These are phyloP conservation scores for Gremmenia infestans DNA, from an alignment of 2,329 filamentous ascomycete genomes.

Conservation along the genomic window DNA sequence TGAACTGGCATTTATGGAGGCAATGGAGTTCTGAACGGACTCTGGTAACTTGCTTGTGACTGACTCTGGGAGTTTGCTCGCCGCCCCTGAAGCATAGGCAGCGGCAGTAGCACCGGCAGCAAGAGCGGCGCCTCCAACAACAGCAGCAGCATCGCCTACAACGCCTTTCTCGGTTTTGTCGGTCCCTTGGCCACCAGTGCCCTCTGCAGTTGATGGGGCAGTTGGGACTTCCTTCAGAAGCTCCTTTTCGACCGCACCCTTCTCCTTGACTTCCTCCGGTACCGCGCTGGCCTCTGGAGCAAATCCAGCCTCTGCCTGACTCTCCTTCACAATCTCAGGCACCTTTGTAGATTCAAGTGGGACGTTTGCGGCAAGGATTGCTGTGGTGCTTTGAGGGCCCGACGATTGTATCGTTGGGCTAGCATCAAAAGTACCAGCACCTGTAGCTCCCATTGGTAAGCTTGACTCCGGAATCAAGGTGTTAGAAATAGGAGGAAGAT, in stretches of 20 bases:
- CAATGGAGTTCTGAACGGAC: conserved; percentile 46
- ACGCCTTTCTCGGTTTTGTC: conserved; percentile 47
- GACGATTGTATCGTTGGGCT: conserved; percentile 45
- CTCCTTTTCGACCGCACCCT: conserved; percentile 66
- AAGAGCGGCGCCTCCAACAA: conserved; percentile 38
- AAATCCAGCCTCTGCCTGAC: conserved; percentile 60
- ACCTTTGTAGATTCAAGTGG: conserved; percentile 41
- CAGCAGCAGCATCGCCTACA: conserved; percentile 38
- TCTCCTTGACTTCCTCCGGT: conserved; percentile 62
- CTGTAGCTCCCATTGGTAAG: conserved; percentile 54
- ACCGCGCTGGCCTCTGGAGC: conserved; percentile 65
- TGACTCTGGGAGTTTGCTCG: conserved; percentile 32
- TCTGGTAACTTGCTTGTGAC: conserved; percentile 48
- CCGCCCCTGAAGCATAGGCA: conserved; percentile 30
- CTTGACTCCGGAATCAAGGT: conserved; percentile 79
- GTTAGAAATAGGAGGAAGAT: conserved; percentile 51
- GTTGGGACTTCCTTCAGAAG: conserved; percentile 62
- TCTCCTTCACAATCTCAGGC: conserved; percentile 64
- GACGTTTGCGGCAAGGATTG: conserved; percentile 38
- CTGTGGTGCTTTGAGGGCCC: conserved; percentile 41
- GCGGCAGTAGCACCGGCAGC: conserved; percentile 40
- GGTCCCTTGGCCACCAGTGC: conserved; percentile 46
- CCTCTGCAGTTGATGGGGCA: conserved; percentile 53
- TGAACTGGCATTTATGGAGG: conserved; percentile 42
- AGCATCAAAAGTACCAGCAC: conserved; percentile 47